A percentile compares a stretch with the other conserved stretches of the same genome.
phyloP scores from a whole-genome alignment of 192 early-diverging fungal species.

The Pilobolus umbonatus region DNA sequence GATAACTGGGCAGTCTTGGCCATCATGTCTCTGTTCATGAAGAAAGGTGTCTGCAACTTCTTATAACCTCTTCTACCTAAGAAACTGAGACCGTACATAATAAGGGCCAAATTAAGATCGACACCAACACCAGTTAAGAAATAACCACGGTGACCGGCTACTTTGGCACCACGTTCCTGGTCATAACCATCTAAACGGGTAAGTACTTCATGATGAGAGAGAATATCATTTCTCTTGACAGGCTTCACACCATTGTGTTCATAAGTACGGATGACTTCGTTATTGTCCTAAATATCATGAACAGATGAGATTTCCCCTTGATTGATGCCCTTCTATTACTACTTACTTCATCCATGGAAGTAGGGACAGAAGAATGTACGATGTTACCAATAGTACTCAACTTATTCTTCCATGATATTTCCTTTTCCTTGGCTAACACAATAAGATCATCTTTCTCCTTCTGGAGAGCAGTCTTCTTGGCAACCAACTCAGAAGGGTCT shows the following conservation, averaged over 20 bases:
- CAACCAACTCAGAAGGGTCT: slow-evolving; percentile 69
- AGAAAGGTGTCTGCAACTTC: slow-evolving; percentile 97
- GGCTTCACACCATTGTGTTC: slow-evolving; percentile 56
- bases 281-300: slow-evolving; percentile 56
- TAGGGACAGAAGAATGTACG: slow-evolving; percentile 87
- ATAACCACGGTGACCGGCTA: slow-evolving; percentile 98
- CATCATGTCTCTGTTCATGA: slow-evolving; percentile 97
- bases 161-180: slow-evolving; percentile 82
- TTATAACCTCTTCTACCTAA: slow-evolving; percentile 75
- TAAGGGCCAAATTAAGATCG: slow-evolving; percentile 92
- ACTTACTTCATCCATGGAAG: slow-evolving; percentile 73
- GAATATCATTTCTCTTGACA: slow-evolving; percentile 53
- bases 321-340: no score
- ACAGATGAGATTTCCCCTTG: no score
- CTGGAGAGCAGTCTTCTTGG: slow-evolving; percentile 70
- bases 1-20: slow-evolving; percentile 97
- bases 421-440: slow-evolving; percentile 74
- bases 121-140: slow-evolving; percentile 94
- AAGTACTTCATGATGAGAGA: slow-evolving; percentile 93
- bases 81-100: slow-evolving; percentile 95
- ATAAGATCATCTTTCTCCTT: slow-evolving; percentile 62
- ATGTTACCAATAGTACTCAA: slow-evolving; percentile 82
- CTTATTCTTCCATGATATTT: slow-evolving; percentile 59
- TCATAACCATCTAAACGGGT: slow-evolving; percentile 88
- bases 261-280: slow-evolving; percentile 58